phyloP scores from a whole-genome alignment of 495 filamentous ascomycete species.

The Hypoxylon cercidicola region DNA sequence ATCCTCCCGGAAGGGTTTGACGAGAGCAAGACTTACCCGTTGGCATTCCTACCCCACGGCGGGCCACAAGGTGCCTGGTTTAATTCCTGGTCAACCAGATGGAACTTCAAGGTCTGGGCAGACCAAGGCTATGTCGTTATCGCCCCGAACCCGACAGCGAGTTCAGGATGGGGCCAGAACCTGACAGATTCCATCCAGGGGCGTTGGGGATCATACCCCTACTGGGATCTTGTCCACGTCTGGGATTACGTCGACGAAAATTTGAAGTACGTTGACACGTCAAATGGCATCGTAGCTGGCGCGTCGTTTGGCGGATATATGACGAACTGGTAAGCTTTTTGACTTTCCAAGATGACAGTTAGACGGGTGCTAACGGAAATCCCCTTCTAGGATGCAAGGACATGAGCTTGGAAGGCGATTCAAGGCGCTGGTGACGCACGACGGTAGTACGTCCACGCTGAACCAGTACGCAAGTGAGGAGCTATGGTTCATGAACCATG shows the following conservation, averaged over 20 bases:
- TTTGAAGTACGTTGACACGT: slow-evolving; percentile 71
- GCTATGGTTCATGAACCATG: slow-evolving; percentile 68
- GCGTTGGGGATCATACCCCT: slow-evolving; percentile 63
- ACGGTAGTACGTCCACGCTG: slow-evolving; percentile 74
- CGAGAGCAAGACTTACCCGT: slow-evolving; percentile 71
- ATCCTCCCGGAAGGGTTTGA: slow-evolving; percentile 76
- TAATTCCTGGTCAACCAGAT: slow-evolving; percentile 74
- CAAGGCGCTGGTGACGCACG: slow-evolving; percentile 80
- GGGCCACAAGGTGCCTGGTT: slow-evolving; percentile 71
- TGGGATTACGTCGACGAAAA: slow-evolving; percentile 70
- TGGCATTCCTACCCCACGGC: slow-evolving; percentile 79
- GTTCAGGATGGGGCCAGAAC: slow-evolving; percentile 74
- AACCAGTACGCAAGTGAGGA: slow-evolving; percentile 74
- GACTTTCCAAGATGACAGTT: slow-evolving; percentile 22
- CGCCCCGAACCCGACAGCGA: slow-evolving; percentile 76
- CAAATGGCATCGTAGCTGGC: slow-evolving; percentile 71
- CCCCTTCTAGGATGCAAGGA: slow-evolving; percentile 63
- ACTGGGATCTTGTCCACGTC: slow-evolving; percentile 64
- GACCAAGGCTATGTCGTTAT: slow-evolving; percentile 80
- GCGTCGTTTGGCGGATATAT: slow-evolving; percentile 79
- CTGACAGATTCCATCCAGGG: slow-evolving; percentile 73
- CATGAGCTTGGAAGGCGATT: slow-evolving; percentile 68
- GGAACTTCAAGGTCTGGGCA: slow-evolving; percentile 80
- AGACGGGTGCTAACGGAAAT: slow-evolving; percentile 26
- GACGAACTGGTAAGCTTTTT: slow-evolving; percentile 49